These are phyloP conservation scores for Geotrichum siamense DNA, from an alignment of 1,139 yeast genomes.

Conservation along the genomic window DNA sequence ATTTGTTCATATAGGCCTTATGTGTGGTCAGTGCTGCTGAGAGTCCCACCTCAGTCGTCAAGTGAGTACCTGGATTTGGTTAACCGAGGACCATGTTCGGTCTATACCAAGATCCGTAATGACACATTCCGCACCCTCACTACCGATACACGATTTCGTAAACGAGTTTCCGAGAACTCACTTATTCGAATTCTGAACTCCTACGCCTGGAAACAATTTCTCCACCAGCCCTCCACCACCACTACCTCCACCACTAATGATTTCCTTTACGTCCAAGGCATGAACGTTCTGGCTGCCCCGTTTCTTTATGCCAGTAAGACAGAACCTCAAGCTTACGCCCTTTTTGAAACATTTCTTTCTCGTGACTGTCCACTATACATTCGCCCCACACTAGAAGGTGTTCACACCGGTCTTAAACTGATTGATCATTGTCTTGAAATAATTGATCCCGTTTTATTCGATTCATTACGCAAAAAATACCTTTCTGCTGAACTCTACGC, in stretches of 20 bases:
- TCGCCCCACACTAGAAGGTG: slow-evolving; percentile 73
- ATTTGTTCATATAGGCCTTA: slow-evolving; percentile 62
- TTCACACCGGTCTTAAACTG: slow-evolving; percentile 59
- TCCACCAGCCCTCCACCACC: slow-evolving; percentile 5
- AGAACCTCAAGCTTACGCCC: slow-evolving; percentile 79
- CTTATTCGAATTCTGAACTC: slow-evolving; percentile 64
- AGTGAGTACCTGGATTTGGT: slow-evolving; percentile 51
- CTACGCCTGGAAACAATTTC: slow-evolving; percentile 48
- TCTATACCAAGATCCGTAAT: slow-evolving; percentile 67
- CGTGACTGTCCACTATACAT: slow-evolving; percentile 71
- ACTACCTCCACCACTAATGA: slow-evolving; percentile 13
- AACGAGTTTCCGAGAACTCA: slow-evolving; percentile 60
- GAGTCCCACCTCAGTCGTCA: slow-evolving; percentile 54
- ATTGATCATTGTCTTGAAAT: slow-evolving; percentile 65
- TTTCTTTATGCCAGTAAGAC: slow-evolving; percentile 67
- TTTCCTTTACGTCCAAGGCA: slow-evolving; percentile 69
- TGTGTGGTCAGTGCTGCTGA: slow-evolving; percentile 74
- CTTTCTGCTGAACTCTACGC: slow-evolving; percentile 80
- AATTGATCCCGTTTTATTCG: slow-evolving; percentile 66
- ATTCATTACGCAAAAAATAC: slow-evolving; percentile 54
- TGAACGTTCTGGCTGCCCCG: slow-evolving; percentile 85
- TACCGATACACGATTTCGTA: slow-evolving; percentile 61
- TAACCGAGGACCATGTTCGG: slow-evolving; percentile 47
- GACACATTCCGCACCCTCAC: slow-evolving; percentile 84
- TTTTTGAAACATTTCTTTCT: slow-evolving; percentile 53